Conservation (phyloP, 805 yeast genomes). For the Saccharomycopsis capsularis region DNA sequence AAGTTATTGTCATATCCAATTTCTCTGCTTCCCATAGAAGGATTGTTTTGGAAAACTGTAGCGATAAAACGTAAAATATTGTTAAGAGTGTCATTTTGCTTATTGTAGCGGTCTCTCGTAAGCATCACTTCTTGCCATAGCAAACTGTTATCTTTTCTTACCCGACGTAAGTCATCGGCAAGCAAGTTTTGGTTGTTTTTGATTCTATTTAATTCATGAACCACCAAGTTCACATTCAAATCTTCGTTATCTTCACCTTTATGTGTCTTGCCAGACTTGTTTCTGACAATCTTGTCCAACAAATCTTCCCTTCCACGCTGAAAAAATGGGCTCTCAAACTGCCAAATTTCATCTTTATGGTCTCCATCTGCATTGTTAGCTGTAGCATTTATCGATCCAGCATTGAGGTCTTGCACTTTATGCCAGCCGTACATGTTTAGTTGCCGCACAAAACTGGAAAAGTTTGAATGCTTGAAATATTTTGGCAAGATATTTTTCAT, state of each 20-base stretch:
- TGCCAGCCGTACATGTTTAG: conserved; percentile 99
- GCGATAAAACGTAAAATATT: conserved; percentile 84
- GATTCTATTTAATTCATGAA: conserved; percentile 68
- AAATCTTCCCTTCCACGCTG: conserved; percentile 73
- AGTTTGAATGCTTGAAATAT: conserved; percentile 91
- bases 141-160: conserved; percentile 80
- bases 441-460: conserved; percentile 93
- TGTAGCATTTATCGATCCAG: conserved; percentile 50
- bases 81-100: conserved; percentile 83
- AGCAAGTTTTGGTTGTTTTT: conserved; percentile 74
- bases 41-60: conserved; percentile 37
- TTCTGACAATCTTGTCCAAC: conserved; percentile 78
- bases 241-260: conserved; percentile 17
- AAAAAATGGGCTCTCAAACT: conserved; percentile 80
- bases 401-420: conserved; percentile 86
- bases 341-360: conserved; percentile 79
- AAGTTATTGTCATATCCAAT: conserved; percentile 12
- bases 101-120: conserved; percentile 77
- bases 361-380: conserved; percentile 28
- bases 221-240: conserved; percentile 44
- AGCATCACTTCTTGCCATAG: conserved; percentile 85
- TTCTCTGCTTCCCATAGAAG: conserved; percentile 11
- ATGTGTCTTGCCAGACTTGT: conserved; percentile 24
- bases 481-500: conserved; percentile 81
- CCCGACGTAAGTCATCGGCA: conserved; percentile 75